Percentiles rank a stretch among this genome's conserved stretches.
Conservation (phyloP, 208 protist genomes). For the Cochliopodium minus region DNA sequence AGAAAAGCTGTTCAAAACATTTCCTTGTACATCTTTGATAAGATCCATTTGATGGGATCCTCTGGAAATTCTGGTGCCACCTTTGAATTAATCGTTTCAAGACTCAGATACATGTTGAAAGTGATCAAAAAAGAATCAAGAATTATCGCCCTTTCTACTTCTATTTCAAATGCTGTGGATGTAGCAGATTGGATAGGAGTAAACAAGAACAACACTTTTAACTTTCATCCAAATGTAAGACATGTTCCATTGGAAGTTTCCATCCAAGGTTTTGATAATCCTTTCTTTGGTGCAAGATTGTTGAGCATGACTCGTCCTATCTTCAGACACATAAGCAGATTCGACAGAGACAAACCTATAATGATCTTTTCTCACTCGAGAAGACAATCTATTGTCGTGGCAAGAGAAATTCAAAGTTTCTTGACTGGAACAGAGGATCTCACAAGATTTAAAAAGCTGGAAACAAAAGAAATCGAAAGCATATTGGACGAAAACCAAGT, state of each 20-base stretch:
- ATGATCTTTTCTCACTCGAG: conserved; percentile 70
- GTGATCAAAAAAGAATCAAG: conserved; percentile 35
- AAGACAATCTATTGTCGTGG: conserved; percentile 58
- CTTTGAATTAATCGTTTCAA: conserved; percentile 59
- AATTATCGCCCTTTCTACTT: conserved; percentile 64
- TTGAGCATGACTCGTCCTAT: conserved; percentile 73
- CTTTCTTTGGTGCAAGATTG: conserved; percentile 63
- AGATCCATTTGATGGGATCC: conserved; percentile 76
- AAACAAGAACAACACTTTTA: conserved; percentile 29
- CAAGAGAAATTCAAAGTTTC: conserved; percentile 48
- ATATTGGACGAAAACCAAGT: no score
- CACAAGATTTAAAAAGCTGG: conserved; percentile 21
- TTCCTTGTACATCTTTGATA: conserved; percentile 54
- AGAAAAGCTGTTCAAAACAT: conserved; percentile 36
- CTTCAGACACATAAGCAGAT: conserved; percentile 39
- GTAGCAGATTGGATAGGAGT: conserved; percentile 58
- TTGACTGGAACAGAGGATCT: conserved; percentile 27
- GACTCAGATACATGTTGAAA: conserved; percentile 54
- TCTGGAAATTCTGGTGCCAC: conserved; percentile 52
- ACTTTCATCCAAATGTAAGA: conserved; percentile 60
- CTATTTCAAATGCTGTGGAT: conserved; percentile 64
- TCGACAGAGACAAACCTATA: conserved; percentile 44
- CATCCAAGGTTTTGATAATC: conserved; percentile 43
- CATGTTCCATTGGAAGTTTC: conserved; percentile 58
- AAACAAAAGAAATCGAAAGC: background rate